Evolutionary conservation across 441 rosid genomes (phyloP).

Genomic region (Populus hybrid): DNA sequence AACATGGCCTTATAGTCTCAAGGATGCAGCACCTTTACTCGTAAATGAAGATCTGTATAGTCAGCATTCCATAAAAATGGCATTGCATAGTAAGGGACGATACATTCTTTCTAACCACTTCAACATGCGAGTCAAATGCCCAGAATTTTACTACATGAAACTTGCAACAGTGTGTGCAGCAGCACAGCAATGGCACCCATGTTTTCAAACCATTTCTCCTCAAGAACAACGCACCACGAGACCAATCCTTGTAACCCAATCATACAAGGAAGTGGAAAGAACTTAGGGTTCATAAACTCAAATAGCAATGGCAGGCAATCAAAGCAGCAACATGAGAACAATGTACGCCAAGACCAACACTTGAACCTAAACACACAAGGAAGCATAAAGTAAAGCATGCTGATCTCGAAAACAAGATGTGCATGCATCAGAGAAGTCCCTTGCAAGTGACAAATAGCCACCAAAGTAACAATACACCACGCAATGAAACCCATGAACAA

Average conservation of each 20-base stretch:
- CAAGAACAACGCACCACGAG: too few relatives aligned
- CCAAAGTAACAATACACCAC: not conserved
- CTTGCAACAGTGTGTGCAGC: too few relatives aligned
- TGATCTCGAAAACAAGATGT: not conserved
- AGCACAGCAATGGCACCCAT: too few relatives aligned
- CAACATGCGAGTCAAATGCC: too few relatives aligned
- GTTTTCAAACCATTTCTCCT: too few relatives aligned
- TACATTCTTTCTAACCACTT: too few relatives aligned
- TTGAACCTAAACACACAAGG: not conserved
- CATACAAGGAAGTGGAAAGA: not conserved
- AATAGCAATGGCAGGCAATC: not conserved
- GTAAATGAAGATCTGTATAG: too few relatives aligned
- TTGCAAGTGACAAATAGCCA: not conserved
- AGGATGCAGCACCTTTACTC: too few relatives aligned
- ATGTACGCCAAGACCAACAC: not conserved
- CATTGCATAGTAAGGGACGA: too few relatives aligned
- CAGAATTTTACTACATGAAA: too few relatives aligned
- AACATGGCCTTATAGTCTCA: too few relatives aligned
- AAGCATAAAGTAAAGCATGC: not conserved
- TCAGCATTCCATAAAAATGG: too few relatives aligned
- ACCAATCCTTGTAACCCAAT: not conserved
- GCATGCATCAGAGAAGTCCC: not conserved
- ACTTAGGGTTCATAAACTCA: not conserved
- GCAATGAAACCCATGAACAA: not conserved
- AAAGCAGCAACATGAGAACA: not conserved